phyloP scores from a whole-genome alignment of 2,329 filamentous ascomycete genomes.

The Alternaria sp. region DNA sequence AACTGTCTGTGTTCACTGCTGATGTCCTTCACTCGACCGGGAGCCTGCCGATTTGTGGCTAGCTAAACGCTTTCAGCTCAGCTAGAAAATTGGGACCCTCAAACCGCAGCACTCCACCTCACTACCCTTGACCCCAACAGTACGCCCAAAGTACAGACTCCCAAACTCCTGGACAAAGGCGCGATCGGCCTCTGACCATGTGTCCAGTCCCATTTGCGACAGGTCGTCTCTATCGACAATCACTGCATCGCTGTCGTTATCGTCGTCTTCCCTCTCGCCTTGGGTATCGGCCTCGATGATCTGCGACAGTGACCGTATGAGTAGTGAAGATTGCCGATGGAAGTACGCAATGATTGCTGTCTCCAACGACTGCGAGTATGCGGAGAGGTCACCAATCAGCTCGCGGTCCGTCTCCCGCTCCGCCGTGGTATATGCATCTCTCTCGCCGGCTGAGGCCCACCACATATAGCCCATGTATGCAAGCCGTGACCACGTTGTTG shows the following conservation, averaged over 20 bases:
- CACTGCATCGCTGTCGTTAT: constrained; percentile 49
- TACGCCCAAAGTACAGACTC: constrained; percentile 70
- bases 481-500: constrained; percentile 71
- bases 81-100: constrained; percentile 58
- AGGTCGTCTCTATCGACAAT: constrained; percentile 71
- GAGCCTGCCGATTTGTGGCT: constrained; percentile 16
- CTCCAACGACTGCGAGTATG: constrained; percentile 61
- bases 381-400: constrained; percentile 55
- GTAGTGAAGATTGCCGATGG: constrained; percentile 74
- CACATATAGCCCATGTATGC: constrained; percentile 87
- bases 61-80: constrained; percentile 6
- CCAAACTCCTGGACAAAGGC: constrained; percentile 71
- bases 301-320: constrained; percentile 69
- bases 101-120: constrained; percentile 79
- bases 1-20: constrained; percentile 4
- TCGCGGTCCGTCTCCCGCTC: constrained; percentile 62
- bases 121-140: constrained; percentile 70
- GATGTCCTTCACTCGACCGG: constrained; percentile 7
- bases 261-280: constrained; percentile 49
- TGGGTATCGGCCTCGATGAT: constrained; percentile 64
- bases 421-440: constrained; percentile 63
- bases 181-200: constrained; percentile 77
- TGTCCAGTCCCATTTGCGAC: constrained; percentile 76
- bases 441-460: constrained; percentile 86
- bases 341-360: constrained; percentile 82